Percentiles rank a stretch among this genome's conserved stretches.
phyloP scores from a whole-genome alignment of 1,284 basidiomycete species.

The Sporisorium iseilematis-ciliati region DNA sequence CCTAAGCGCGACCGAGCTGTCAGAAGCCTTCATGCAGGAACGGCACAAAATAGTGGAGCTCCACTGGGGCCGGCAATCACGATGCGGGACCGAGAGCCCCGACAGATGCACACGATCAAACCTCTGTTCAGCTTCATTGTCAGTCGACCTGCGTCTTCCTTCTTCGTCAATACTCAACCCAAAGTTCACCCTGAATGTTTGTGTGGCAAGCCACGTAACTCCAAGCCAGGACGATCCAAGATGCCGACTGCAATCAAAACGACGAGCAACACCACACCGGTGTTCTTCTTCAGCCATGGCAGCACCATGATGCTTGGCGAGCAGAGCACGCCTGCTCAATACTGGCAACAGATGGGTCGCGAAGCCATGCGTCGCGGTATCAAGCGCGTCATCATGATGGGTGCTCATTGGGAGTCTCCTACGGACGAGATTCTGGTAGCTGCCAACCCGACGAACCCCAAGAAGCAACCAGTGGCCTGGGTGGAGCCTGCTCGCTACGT shows the following conservation, averaged over 20 bases:
- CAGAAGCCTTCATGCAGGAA: too few relatives aligned
- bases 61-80: slow-evolving; percentile 5
- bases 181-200: not conserved
- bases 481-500: slow-evolving; percentile 44
- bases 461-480: slow-evolving; percentile 63
- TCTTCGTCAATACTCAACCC: not conserved
- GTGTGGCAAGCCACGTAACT: too few relatives aligned
- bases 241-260: slow-evolving; percentile 27
- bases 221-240: not conserved
- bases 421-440: slow-evolving; percentile 52
- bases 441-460: slow-evolving; percentile 44
- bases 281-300: slow-evolving; percentile 54
- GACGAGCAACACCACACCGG: slow-evolving; percentile 23
- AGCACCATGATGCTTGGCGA: slow-evolving; percentile 60
- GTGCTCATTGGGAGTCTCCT: slow-evolving; percentile 60
- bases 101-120: too few relatives aligned
- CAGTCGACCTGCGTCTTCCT: not conserved
- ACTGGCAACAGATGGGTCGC: slow-evolving; percentile 60
- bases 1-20: too few relatives aligned
- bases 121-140: too few relatives aligned
- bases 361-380: slow-evolving; percentile 56
- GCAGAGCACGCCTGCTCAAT: slow-evolving; percentile 49
- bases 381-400: slow-evolving; percentile 61
- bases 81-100: not conserved
- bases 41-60: not conserved